A percentile compares a stretch with the other conserved stretches of the same genome.
Evolutionary conservation across 345 rosid genomes (phyloP).

Genomic region (Populus alba): DNA sequence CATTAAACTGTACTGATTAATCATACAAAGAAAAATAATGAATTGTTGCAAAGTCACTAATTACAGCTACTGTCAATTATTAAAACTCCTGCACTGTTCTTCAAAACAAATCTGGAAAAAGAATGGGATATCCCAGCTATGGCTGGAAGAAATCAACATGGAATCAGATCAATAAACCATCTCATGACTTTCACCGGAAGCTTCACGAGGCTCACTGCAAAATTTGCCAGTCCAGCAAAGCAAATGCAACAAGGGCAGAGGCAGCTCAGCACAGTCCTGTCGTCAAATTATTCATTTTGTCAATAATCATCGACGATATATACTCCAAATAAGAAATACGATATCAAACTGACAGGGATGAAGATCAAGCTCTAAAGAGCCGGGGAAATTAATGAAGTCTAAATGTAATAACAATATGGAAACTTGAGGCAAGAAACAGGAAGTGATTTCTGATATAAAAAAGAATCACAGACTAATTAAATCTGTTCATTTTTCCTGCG

Average conservation of each 20-base stretch:
- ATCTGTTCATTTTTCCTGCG: too few species aligned
- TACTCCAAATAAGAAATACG: neutral
- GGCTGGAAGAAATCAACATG: slow-evolving; percentile 36
- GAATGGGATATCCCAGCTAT: neutral
- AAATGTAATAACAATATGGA: neutral
- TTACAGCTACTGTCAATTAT: neutral
- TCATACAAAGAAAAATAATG: neutral
- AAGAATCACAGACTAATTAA: too few species aligned
- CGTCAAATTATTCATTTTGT: neutral
- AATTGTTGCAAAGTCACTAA: neutral
- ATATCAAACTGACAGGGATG: neutral
- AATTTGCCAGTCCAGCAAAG: slow-evolving; percentile 58
- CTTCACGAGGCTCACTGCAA: slow-evolving; percentile 61
- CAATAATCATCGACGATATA: neutral
- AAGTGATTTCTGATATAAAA: too few species aligned
- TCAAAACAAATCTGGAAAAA: too few species aligned
- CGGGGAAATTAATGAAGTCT: neutral
- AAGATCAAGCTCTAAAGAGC: neutral
- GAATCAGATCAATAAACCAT: slow-evolving; percentile 74
- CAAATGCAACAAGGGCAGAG: slow-evolving; percentile 81
- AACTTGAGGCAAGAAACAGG: neutral
- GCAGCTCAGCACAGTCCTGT: slow-evolving; percentile 74
- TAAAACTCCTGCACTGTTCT: neutral
- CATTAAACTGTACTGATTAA: neutral
- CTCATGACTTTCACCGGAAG: slow-evolving; percentile 57